These are phyloP conservation scores for Botrytis porri DNA, from an alignment of 2,329 filamentous ascomycete genomes.

Conservation along the genomic window DNA sequence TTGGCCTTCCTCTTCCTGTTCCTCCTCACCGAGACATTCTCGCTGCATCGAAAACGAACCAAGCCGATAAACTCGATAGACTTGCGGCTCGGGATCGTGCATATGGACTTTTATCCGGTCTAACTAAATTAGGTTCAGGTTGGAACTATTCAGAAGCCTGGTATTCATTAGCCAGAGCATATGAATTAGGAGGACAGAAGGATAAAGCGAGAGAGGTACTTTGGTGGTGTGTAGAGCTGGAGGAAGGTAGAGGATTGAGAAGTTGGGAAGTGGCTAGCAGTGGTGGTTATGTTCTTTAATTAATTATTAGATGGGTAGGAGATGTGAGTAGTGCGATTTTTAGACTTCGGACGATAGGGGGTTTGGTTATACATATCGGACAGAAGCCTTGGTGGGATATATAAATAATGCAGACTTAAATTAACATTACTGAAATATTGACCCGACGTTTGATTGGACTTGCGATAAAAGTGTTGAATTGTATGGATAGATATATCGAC, in stretches of 20 bases:
- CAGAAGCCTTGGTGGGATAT: neutral
- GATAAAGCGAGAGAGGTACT: conserved; percentile 89
- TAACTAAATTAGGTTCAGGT: conserved; percentile 80
- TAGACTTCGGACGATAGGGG: neutral
- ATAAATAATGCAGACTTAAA: neutral
- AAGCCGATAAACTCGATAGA: conserved; percentile 52
- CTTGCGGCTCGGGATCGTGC: conserved; percentile 89
- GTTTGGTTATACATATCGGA: neutral
- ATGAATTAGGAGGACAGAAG: conserved; percentile 80
- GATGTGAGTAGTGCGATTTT: neutral
- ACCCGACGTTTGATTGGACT: neutral
- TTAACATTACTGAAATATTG: neutral
- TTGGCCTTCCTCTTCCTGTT: conserved; percentile 32
- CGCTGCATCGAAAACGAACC: conserved; percentile 18
- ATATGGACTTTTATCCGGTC: conserved; percentile 73
- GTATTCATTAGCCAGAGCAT: conserved; percentile 81
- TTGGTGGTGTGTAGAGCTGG: conserved; percentile 97
- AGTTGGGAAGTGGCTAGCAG: conserved; percentile 72
- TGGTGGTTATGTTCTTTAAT: conserved; percentile 42
- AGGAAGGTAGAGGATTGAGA: conserved; percentile 77
- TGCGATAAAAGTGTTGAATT: neutral
- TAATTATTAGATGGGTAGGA: neutral
- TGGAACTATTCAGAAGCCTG: conserved; percentile 95
- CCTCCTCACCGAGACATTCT: conserved; percentile 3
- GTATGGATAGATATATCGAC: neutral